phyloP scores from a whole-genome alignment of 495 filamentous ascomycete genomes.

The Trichoderma gamsii region DNA sequence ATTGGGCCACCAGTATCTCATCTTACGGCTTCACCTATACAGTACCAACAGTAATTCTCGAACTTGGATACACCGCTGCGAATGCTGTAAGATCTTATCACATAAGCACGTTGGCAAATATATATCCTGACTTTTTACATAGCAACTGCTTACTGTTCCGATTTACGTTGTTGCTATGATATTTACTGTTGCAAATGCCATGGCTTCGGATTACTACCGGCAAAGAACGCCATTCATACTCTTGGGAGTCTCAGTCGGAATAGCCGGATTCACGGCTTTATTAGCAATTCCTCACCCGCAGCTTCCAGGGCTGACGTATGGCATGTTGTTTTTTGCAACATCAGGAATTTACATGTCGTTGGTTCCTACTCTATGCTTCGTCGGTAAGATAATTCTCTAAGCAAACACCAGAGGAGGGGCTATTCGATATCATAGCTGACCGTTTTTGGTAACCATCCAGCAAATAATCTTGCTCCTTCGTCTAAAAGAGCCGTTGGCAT shows the following conservation, averaged over 20 bases:
- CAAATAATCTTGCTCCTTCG: neutral
- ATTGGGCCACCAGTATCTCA: slow-evolving; percentile 80
- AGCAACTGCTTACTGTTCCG: neutral
- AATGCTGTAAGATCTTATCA: neutral
- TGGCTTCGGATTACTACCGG: neutral
- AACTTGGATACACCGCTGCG: neutral
- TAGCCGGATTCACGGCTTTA: neutral
- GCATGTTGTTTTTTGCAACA: neutral
- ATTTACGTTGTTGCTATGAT: neutral
- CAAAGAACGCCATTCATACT: neutral
- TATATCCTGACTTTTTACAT: neutral
- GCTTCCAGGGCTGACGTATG: neutral
- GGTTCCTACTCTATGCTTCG: neutral
- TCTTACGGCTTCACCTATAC: slow-evolving; percentile 59
- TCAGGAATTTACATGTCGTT: neutral
- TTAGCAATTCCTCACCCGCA: neutral
- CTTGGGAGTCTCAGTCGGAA: neutral
- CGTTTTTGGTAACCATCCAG: neutral
- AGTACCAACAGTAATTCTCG: neutral
- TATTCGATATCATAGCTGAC: neutral
- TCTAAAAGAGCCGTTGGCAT: neutral
- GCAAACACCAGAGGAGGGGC: neutral
- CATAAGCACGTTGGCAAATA: neutral
- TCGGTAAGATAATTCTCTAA: neutral
- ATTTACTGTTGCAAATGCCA: neutral